Base-by-base conservation (phyloP, 371 early-diverging fungal genomes). In the Mucor irregularis region DNA sequence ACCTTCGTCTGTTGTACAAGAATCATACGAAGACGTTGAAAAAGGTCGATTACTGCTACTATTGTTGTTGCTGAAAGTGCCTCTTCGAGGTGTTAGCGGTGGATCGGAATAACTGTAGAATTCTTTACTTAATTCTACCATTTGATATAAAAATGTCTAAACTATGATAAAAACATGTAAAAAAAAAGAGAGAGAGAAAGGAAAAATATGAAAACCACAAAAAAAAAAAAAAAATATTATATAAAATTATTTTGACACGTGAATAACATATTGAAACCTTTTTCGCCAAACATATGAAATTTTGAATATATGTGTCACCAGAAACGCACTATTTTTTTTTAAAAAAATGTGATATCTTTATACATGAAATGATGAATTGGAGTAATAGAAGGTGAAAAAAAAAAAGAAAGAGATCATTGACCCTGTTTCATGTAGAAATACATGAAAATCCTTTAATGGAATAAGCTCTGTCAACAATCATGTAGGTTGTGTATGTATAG, bases 1-100 rank as follows among this genome's bases (percentile, higher is more conserved):
- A 11, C 76, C 76, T 64, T 76, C 76, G 50, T 76, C 76, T 13
- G 58, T 64, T 17, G 45, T 35, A 49, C 34, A 67, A 25, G 74
- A 71, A 37, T 63, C 60, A 40, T 58, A 58, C 34, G 70, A 70
- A 24, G 35, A 37, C 10, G 49, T 29, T 45, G 46, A 37, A 38
- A 53, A 66, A 30, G 52, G 56, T 44, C 46, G 38, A 53, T 52
- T 40, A n/a, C n/a, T n/a, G n/a, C n/a, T n/a, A n/a, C n/a, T n/a
- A n/a, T n/a, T n/a, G n/a, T n/a, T n/a, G n/a, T n/a, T n/a, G n/a
- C n/a, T n/a, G n/a, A n/a, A n/a, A n/a, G n/a, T n/a, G 24, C 29
- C 26, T 13, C 45, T 31, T 49, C 49, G 53, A 49, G 57, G 58
- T 21, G 55, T n/a, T n/a, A n/a, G n/a, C n/a, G n/a, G 40, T 11